Evolutionary conservation across 1,284 basidiomycete genomes (phyloP).

Genomic region (Rhodotorula sp.): DNA sequence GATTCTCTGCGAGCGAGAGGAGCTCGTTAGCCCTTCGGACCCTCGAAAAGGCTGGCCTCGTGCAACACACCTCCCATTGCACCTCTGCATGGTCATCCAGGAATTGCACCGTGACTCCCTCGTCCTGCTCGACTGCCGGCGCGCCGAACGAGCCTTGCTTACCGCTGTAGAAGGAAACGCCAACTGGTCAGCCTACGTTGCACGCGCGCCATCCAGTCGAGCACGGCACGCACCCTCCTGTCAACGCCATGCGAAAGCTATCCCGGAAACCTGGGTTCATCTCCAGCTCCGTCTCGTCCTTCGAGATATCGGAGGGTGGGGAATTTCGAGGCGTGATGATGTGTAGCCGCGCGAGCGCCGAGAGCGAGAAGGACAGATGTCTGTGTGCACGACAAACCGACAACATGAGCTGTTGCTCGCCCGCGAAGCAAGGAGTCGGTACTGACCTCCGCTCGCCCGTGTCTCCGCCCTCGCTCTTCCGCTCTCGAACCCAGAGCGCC

Average conservation of each 20-base stretch:
- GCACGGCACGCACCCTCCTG: constrained; percentile 65
- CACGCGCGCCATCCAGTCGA: too few species aligned
- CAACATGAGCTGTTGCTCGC: constrained; percentile 23
- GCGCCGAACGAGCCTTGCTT: constrained; percentile 88
- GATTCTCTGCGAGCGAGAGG: constrained; percentile 60
- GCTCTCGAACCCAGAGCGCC: constrained; percentile 69
- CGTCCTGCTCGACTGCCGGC: constrained; percentile 61
- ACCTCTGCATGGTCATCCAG: constrained; percentile 78
- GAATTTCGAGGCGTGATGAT: constrained; percentile 60
- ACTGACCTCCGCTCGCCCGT: constrained; percentile 54
- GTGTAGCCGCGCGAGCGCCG: constrained; percentile 67
- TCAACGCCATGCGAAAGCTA: constrained; percentile 60
- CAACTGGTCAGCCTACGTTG: background rate
- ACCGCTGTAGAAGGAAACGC: constrained; percentile 58
- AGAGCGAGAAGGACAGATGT: constrained; percentile 66
- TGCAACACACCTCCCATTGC: constrained; percentile 68
- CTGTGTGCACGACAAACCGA: constrained; percentile 51
- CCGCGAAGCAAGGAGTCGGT: constrained; percentile 25
- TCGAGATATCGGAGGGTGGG: constrained; percentile 29
- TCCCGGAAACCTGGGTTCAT: constrained; percentile 79
- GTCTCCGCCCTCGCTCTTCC: constrained; percentile 60
- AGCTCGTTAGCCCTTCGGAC: background rate
- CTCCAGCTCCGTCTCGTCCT: constrained; percentile 47
- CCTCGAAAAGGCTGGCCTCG: too few species aligned
- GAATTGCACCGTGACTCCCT: constrained; percentile 32